Evolutionary conservation across 208 protist species (phyloP).

Genomic region (Trypanosomatidae sp.): DNA sequence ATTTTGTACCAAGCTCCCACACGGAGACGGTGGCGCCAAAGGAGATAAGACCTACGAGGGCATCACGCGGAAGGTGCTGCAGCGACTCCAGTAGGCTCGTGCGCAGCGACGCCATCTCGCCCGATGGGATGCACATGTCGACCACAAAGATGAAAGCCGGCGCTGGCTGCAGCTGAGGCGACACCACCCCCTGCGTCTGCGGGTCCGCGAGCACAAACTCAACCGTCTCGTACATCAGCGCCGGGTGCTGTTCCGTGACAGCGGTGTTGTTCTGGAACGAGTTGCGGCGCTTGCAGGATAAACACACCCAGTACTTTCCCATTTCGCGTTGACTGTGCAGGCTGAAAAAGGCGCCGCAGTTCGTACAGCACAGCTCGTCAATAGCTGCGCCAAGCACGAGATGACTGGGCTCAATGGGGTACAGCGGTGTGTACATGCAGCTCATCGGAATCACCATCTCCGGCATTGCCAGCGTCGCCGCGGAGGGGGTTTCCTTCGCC

Average conservation of each 20-base stretch:
- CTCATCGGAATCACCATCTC: constrained; percentile 86
- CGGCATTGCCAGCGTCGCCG: constrained; percentile 38
- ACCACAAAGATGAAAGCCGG: constrained; percentile 95
- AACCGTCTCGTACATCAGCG: constrained; percentile 73
- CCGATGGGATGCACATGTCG: constrained; percentile 93
- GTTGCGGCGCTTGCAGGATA: constrained; percentile 73
- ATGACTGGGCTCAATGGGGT: constrained; percentile 41
- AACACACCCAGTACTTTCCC: constrained; percentile 77
- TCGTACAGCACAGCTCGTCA: constrained; percentile 47
- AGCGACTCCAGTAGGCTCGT: constrained; percentile 92
- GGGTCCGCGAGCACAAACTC: constrained; percentile 68
- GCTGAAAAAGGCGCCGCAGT: constrained; percentile 74
- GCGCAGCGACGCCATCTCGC: constrained; percentile 94
- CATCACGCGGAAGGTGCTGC: constrained; percentile 92
- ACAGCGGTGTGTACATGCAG: constrained; percentile 90
- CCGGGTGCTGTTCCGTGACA: constrained; percentile 57
- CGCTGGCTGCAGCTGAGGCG: not conserved
- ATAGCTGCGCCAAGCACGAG: constrained; percentile 42
- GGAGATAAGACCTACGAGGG: constrained; percentile 97
- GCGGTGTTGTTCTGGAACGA: constrained; percentile 41
- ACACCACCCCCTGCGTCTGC: constrained; percentile 12
- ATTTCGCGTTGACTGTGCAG: constrained; percentile 63
- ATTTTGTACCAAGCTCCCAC: constrained; percentile 64
- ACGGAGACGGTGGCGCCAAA: constrained; percentile 93
- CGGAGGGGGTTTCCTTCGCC: constrained; percentile 32